phyloP scores from a whole-genome alignment of 2,329 filamentous ascomycete genomes.

The Calonectria multiphialidica region DNA sequence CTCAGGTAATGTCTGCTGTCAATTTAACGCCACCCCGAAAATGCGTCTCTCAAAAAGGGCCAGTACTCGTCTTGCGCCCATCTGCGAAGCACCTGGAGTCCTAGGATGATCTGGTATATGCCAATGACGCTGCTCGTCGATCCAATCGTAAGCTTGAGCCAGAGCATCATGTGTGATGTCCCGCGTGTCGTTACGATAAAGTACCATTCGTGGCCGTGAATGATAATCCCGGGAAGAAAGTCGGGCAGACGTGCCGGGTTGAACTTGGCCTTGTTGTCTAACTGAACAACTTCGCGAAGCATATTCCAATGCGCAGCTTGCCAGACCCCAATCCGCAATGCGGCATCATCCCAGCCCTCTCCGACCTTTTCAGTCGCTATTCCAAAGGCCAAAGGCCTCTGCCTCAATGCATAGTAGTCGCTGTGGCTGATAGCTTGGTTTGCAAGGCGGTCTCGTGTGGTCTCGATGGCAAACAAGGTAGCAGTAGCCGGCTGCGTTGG shows the following conservation, averaged over 20 bases:
- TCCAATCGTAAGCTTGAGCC: background rate
- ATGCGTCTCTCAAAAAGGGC: background rate
- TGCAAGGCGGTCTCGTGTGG: background rate
- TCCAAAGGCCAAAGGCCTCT: conserved; percentile 7
- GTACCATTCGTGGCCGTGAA: background rate
- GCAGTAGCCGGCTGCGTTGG: background rate
- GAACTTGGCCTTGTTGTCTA: background rate
- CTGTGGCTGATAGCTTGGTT: background rate
- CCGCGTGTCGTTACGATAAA: background rate
- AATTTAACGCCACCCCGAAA: background rate
- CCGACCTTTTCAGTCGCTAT: conserved; percentile 9
- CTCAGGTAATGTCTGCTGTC: background rate
- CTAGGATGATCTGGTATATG: background rate
- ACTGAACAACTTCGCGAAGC: background rate
- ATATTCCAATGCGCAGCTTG: conserved; percentile 1
- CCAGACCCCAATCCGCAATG: background rate
- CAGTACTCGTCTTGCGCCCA: background rate
- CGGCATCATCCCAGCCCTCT: background rate
- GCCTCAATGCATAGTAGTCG: background rate
- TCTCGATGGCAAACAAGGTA: background rate
- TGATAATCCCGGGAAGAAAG: background rate
- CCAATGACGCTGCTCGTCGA: background rate
- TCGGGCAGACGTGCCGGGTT: background rate
- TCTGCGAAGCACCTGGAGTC: background rate
- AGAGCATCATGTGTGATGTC: background rate